A percentile compares a stretch with the other conserved stretches of the same genome.
These are phyloP conservation scores for Xanthoceras sorbifolium DNA, from an alignment of 345 rosid genomes.

Conservation along the genomic window DNA sequence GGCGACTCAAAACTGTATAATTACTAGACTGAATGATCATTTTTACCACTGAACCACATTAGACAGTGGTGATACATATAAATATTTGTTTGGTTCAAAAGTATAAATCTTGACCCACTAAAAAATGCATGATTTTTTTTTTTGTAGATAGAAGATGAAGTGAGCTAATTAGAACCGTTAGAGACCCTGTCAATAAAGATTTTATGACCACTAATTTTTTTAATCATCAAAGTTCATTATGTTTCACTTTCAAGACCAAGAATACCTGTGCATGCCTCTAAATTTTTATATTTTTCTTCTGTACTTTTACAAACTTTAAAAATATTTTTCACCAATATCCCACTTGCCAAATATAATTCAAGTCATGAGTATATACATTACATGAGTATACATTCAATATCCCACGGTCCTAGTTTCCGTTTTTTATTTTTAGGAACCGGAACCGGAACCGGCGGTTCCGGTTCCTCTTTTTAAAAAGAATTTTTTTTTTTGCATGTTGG, in stretches of 20 bases:
- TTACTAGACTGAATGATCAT: no score
- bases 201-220: neutral
- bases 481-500: no score
- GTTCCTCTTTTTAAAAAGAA: no score
- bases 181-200: slow-evolving; percentile 32
- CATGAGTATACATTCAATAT: no score
- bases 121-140: neutral
- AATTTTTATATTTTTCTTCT: neutral
- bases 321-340: slow-evolving; percentile 15
- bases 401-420: no score
- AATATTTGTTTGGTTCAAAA: slow-evolving; percentile 8
- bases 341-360: slow-evolving; percentile 13
- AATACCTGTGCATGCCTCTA: slow-evolving; percentile 8
- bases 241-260: slow-evolving; percentile 11
- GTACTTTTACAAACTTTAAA: neutral
- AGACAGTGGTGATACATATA: no score
- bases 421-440: no score
- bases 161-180: slow-evolving; percentile 22
- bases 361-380: no score
- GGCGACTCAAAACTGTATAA: no score
- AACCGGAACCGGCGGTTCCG: no score
- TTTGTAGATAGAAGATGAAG: slow-evolving; percentile 1
- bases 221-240: neutral
- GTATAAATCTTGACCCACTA: slow-evolving; percentile 18
- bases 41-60: no score